Evolutionary conservation across 2,329 filamentous ascomycete genomes (phyloP), one percentile per base, ranked within the genome.

Genomic region (Aspergillus ochraceoroseus): DNA sequence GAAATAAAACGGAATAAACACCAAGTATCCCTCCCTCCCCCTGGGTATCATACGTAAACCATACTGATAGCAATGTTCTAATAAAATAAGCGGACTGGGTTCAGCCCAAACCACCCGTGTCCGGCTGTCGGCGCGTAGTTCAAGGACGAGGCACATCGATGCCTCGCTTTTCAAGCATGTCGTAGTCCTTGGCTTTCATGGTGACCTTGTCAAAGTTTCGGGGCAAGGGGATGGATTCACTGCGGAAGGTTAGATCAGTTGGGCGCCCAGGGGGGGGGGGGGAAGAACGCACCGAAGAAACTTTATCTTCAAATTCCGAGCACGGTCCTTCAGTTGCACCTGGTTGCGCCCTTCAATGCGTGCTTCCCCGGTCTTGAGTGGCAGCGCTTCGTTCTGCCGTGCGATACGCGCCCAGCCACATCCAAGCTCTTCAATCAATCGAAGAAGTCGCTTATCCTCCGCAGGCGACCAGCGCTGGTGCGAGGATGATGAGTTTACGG

Each of bases 281-380:
- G 18, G 4, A 14, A 22, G 5, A 13, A 31, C 39, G 9, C 37
- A 52, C 49, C 41, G 35, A 17, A 26, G 12, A 18, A 38, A 43
- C 14, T 32, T 26, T 27, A 68, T 59, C 53, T 74, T 75, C 42
- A 79, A 57, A 44, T 76, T 77, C 35, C 76, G 65, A 3, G 74
- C 76, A 44, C 70, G 71, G 47, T 76, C 73, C 49, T 75, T 76
- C 5, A 79, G 45, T 30, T 76, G 72, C 2, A 76, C 73, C 44
- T 80, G 73, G 4, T 58, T 64, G 2, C 77, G 65, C 2, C 51
- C 46, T 3, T 38, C 41, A 12, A 75, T 52, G 28, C 58, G 34
- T 2, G 57, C 57, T 7, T 59, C 54, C 22, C 59, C 58, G 33
- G 61, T 32, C 37, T 52, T 25, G 3, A 38, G 51, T 2, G 62